Evolutionary conservation across 441 rosid species (phyloP).

Genomic region (Theobroma grandiflorum): DNA sequence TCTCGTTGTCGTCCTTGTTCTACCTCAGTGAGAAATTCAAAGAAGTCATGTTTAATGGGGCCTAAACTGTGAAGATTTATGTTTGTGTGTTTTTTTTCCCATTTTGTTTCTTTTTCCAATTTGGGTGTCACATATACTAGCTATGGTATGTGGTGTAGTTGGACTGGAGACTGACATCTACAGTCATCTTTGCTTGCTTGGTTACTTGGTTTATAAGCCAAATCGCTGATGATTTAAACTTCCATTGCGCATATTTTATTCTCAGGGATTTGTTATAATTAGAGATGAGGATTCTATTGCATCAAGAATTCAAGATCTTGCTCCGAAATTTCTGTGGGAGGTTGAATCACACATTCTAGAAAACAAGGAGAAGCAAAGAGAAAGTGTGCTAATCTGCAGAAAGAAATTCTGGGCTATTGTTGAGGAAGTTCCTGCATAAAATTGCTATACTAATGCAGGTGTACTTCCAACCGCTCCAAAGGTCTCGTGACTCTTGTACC

Average conservation of each 20-base stretch:
- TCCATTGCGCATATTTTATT: not conserved
- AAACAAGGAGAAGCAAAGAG: conserved; percentile 65
- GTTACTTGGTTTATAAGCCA: not conserved
- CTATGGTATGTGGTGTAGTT: not conserved
- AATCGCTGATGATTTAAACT: not conserved
- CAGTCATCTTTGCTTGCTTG: too few relatives aligned
- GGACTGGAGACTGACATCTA: too few relatives aligned
- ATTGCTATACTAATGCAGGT: not conserved
- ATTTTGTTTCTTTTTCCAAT: too few relatives aligned
- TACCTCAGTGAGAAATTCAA: not conserved
- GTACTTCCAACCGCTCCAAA: not conserved
- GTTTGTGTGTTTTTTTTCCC: not conserved
- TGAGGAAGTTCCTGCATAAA: conserved; percentile 19
- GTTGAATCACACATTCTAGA: conserved; percentile 57
- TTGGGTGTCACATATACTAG: not conserved
- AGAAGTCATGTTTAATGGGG: not conserved
- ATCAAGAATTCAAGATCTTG: conserved; percentile 63
- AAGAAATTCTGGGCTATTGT: conserved; percentile 85
- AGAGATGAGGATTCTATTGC: conserved; percentile 71
- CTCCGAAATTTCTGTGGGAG: conserved; percentile 86
- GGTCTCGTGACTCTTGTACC: not conserved
- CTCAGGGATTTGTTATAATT: conserved; percentile 86
- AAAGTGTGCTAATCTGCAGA: conserved; percentile 74
- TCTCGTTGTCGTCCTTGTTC: not conserved
- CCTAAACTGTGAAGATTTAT: conserved; percentile 10